phyloP scores from a whole-genome alignment of 2,329 filamentous ascomycete species.

The Curvularia spicifera region DNA sequence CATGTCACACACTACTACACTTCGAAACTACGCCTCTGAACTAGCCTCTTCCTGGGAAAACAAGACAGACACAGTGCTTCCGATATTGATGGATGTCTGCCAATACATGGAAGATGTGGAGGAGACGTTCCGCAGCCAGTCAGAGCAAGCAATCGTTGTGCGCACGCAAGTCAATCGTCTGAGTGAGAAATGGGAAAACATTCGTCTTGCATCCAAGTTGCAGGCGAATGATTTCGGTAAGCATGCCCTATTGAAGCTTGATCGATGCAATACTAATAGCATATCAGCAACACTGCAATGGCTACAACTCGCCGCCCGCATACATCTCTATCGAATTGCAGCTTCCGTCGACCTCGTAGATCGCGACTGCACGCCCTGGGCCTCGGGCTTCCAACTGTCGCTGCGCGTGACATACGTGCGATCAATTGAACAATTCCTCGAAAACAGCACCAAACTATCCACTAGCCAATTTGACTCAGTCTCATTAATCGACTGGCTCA shows the following conservation, averaged over 20 bases:
- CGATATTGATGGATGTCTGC: constrained; percentile 41
- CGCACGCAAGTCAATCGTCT: constrained; percentile 44
- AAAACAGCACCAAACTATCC: constrained; percentile 39
- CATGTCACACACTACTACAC: constrained; percentile 36
- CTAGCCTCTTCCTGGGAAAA: constrained; percentile 41
- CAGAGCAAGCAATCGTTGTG: constrained; percentile 39
- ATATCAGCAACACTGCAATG: constrained; percentile 40
- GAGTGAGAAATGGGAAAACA: constrained; percentile 44
- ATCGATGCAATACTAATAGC: constrained; percentile 17
- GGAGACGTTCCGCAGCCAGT: constrained; percentile 40
- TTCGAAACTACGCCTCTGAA: constrained; percentile 43
- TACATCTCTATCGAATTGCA: constrained; percentile 38
- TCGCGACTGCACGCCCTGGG: constrained; percentile 40
- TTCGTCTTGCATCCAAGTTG: constrained; percentile 37
- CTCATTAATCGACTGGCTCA: constrained; percentile 44
- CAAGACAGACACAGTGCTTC: constrained; percentile 39
- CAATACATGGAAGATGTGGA: constrained; percentile 47
- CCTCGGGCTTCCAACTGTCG: constrained; percentile 45
- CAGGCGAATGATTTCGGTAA: constrained; percentile 43
- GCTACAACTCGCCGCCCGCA: constrained; percentile 40
- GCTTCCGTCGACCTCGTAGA: constrained; percentile 38
- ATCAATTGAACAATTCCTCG: constrained; percentile 44
- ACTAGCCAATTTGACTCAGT: constrained; percentile 38
- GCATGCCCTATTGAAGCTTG: background rate
- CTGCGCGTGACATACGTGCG: constrained; percentile 42